A percentile compares a stretch with the other conserved stretches of the same genome.
Evolutionary conservation across 2,329 filamentous ascomycete genomes (phyloP).

Genomic region (Colletotrichum musicola): DNA sequence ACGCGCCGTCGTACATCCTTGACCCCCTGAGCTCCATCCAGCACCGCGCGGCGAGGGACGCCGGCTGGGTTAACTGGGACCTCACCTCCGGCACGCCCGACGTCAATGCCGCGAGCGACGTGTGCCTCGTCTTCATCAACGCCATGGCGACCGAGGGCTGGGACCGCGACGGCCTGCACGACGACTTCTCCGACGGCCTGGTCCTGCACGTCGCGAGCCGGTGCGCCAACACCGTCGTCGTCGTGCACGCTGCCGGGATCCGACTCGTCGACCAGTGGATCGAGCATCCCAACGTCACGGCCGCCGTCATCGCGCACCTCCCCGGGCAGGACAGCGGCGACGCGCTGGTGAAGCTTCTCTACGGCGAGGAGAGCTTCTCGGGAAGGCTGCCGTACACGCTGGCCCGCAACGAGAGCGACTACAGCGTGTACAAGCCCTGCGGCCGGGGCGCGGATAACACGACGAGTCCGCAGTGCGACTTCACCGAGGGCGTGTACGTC

Average conservation of each 20-base stretch:
- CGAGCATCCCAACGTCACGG: conserved; percentile 74
- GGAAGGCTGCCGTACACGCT: conserved; percentile 73
- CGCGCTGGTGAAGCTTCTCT: conserved; percentile 67
- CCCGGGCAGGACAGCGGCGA: conserved; percentile 73
- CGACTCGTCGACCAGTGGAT: conserved; percentile 72
- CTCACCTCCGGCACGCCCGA: conserved; percentile 60
- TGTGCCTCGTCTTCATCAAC: conserved; percentile 78
- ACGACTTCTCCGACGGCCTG: conserved; percentile 73
- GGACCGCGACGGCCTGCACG: conserved; percentile 71
- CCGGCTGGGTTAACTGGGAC: conserved; percentile 72
- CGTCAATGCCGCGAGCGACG: conserved; percentile 64
- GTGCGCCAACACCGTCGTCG: conserved; percentile 73
- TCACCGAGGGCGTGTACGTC: conserved; percentile 63
- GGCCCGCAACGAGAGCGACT: conserved; percentile 68
- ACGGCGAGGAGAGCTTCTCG: conserved; percentile 67
- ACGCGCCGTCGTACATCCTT: conserved; percentile 61
- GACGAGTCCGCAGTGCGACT: conserved; percentile 60
- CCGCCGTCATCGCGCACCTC: conserved; percentile 73
- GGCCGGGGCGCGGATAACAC: conserved; percentile 43
- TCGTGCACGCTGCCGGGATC: conserved; percentile 72
- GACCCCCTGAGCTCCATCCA: conserved; percentile 71
- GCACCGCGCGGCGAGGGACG: conserved; percentile 63
- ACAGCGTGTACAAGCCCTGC: conserved; percentile 45
- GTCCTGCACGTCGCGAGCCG: conserved; percentile 68
- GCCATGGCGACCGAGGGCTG: conserved; percentile 80